phyloP scores from a whole-genome alignment of 2,329 filamentous ascomycete species.

The Plectosphaerella plurivora region DNA sequence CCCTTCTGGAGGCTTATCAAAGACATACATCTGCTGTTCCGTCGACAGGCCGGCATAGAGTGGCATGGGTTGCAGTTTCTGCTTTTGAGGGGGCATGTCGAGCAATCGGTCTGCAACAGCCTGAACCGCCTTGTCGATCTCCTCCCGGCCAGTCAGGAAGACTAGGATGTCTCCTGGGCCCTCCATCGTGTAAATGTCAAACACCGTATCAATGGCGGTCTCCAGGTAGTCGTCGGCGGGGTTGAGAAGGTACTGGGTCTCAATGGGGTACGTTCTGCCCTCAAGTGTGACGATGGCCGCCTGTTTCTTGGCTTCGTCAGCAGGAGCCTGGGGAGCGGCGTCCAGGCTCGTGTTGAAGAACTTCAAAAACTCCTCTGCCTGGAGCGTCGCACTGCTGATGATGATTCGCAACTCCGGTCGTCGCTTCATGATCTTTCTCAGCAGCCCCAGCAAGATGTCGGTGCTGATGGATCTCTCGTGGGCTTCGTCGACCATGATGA shows the following conservation, averaged over 20 bases:
- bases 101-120: constrained; percentile 43
- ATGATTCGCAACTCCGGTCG: constrained; percentile 81
- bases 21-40: constrained; percentile 93
- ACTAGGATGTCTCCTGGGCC: constrained; percentile 81
- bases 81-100: constrained; percentile 35
- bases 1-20: constrained; percentile 75
- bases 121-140: constrained; percentile 82
- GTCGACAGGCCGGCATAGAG: constrained; percentile 85
- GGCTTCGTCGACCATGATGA: constrained; percentile 97
- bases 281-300: constrained; percentile 72
- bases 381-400: constrained; percentile 87
- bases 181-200: constrained; percentile 83
- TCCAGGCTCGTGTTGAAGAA: constrained; percentile 57
- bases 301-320: constrained; percentile 13
- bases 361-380: constrained; percentile 77
- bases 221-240: constrained; percentile 86
- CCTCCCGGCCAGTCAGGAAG: constrained; percentile 88
- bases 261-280: constrained; percentile 83
- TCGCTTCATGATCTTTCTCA: constrained; percentile 84
- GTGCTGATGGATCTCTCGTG: constrained; percentile 92
- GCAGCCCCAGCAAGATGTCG: constrained; percentile 80
- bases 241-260: constrained; percentile 73
- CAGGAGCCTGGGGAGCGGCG: constrained; percentile 3
- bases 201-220: constrained; percentile 73
- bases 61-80: constrained; percentile 66